Evolutionary conservation across 2,329 filamentous ascomycete genomes (phyloP), one percentile per base, ranked within the genome.

Genomic region (Alternaria brassicicola): DNA sequence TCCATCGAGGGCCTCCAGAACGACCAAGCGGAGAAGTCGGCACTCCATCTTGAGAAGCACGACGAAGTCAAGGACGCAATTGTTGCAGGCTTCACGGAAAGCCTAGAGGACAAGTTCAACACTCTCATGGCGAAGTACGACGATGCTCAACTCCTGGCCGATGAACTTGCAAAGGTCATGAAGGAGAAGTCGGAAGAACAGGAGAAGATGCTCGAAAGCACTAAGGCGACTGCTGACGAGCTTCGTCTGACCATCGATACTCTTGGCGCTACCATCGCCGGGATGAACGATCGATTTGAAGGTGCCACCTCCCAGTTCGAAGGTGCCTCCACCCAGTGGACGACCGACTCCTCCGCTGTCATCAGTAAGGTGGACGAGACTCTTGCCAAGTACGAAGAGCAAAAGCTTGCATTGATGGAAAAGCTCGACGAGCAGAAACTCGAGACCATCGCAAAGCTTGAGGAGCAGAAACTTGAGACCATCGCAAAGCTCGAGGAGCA

Each of bases 61-160:
- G 85, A 86, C 21, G 85, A 88, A 67, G 80, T 81, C 54, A 84
- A 84, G 58, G 82, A 82, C 7, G 81, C 81, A 28, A 81, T 87
- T 26, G 79, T 87, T 25, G 73, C 81, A 13, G 84, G 85, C 26
- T 74, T 89, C 23, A 79, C 80, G 4, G 77, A 80, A 49, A 87
- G 86, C 76, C 80, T 89, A 36, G 87, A 97, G 61, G 90, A 93
- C 70, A 93, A 92, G 73, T 87, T 97, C 66, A 85, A 86, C 57
- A 91, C 93, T 64, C 83, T 99, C 23, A 87, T 96, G 75, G 82
- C 85, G 66, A 97, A 96, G 75, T 96, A 97, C 71, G 93, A 97
- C 54, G 92, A 95, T 60, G 89, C 93, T 62, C 90, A 96, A 71
- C 80, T 85, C 19, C 82, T 87, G 7, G 84, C 92, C 28, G 90